Evolutionary conservation across 164 flowering plant species (phyloP).

Genomic region (Annona squamosa): DNA sequence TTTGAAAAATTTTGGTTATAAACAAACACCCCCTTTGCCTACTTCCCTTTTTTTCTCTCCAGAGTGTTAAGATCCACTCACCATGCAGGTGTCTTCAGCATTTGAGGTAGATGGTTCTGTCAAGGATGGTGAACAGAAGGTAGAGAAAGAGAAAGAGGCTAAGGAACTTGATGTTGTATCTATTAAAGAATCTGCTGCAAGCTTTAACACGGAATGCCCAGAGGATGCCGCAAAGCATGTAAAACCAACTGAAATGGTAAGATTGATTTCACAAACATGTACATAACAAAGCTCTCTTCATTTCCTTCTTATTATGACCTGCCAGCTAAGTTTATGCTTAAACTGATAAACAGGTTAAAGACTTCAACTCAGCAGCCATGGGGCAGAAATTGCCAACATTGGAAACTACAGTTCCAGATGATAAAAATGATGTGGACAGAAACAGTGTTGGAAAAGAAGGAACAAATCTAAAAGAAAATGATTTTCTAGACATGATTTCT

Average conservation of each 20-base stretch:
- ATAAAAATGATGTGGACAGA: not conserved
- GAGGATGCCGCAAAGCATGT: not conserved
- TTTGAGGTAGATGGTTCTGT: not conserved
- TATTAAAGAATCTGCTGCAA: not conserved
- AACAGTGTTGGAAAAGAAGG: conserved; percentile 3
- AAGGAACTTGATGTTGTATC: not conserved
- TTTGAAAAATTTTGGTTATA: no score
- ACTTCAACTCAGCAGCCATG: no score
- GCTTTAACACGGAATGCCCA: not conserved
- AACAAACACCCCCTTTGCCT: no score
- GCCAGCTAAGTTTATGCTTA: no score
- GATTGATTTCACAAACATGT: not conserved
- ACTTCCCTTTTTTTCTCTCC: no score
- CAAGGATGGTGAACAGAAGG: not conserved
- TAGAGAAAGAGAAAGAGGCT: not conserved
- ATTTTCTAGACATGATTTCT: not conserved
- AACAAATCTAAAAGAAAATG: conserved; percentile 8
- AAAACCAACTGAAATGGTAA: not conserved
- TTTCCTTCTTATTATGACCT: no score
- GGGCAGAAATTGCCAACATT: no score
- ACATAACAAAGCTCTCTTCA: no score
- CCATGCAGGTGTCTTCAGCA: not conserved
- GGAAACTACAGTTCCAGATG: not conserved
- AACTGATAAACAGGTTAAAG: no score
- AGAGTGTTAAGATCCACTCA: not conserved